These are phyloP conservation scores for Rickenella mellea DNA, from an alignment of 768 basidiomycete genomes.

Conservation along the genomic window DNA sequence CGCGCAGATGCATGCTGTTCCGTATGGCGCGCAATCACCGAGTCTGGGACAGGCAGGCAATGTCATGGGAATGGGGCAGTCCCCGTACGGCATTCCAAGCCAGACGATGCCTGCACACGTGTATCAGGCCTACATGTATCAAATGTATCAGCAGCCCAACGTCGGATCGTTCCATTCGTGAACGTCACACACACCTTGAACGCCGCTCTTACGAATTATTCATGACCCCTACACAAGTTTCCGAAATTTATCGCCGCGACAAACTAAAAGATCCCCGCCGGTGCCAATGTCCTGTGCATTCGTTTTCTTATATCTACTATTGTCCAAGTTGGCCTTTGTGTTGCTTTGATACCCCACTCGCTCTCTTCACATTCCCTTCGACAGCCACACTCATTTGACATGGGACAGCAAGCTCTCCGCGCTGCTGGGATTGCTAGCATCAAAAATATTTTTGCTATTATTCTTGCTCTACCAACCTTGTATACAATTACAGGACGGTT, in stretches of 20 bases:
- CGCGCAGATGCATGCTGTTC: slow-evolving; percentile 23
- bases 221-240: too few relatives aligned
- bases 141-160: slow-evolving; percentile 66
- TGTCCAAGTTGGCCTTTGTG: too few relatives aligned
- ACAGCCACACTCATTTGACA: slow-evolving; percentile 1
- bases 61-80: slow-evolving; percentile 56
- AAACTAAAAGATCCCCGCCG: too few relatives aligned
- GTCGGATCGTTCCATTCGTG: slow-evolving; percentile 71
- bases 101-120: slow-evolving; percentile 55
- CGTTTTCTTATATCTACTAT: too few relatives aligned
- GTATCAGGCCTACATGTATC: slow-evolving; percentile 80
- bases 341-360: background rate
- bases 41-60: slow-evolving; percentile 44
- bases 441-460: too few relatives aligned
- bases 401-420: too few relatives aligned
- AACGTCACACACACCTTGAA: slow-evolving; percentile 17
- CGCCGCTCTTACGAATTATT: too few relatives aligned
- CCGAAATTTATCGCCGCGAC: too few relatives aligned
- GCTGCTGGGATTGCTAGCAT: too few relatives aligned
- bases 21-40: slow-evolving; percentile 56
- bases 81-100: slow-evolving; percentile 53
- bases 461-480: too few relatives aligned
- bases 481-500: too few relatives aligned
- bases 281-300: too few relatives aligned
- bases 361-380: background rate